Evolutionary conservation across 495 filamentous ascomycete genomes (phyloP), one percentile per base, ranked within the genome.

Genomic region (Cryomyces antarcticus): DNA sequence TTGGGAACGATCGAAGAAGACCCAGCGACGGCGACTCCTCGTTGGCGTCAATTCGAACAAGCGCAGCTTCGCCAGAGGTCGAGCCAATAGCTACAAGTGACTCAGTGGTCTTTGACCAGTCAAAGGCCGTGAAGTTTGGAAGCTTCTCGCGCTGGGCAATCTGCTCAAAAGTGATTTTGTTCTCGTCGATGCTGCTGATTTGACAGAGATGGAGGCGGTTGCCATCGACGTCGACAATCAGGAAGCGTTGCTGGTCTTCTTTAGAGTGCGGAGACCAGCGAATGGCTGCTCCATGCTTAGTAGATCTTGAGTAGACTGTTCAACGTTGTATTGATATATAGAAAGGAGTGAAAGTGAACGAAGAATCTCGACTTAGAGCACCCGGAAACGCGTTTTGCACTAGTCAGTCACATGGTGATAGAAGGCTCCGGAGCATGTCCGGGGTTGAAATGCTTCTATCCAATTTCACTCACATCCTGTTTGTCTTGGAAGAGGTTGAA

Each of bases 111-210:
- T 82, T 78, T 0, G 92, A 93, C 89, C 92, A 96, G 63, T 96
- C 89, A 61, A 93, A 95, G 28, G 87, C 84, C 41, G 78, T 84
- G 53, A 93, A 78, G 6, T 72, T 67, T n/a, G 86, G 86, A 12
- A 95, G 71, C 51, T 86, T 82, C 48, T 74, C 72, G 49, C 84
- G 75, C 33, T 78, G 80, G 6, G 76, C 73, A 3, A 84, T 51
- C 39, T 74, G 72, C 44, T 77, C 65, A 63, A 78, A 83, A 31
- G 76, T 66, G 33, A 92, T 38, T 24, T 47, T 51, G 64, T 57
- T 57, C 5, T 65, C 69, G 38, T 65, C 61, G 49, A 75, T 67
- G 2, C 68, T 66, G 4, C 69, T 75, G 7, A 89, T 72, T 48
- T 73, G 72, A 57, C 85, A 89, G 17, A 93, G 69, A 45, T 78